Base-by-base conservation (phyloP, 2,329 filamentous ascomycete species). In the Davidsoniella australis region DNA sequence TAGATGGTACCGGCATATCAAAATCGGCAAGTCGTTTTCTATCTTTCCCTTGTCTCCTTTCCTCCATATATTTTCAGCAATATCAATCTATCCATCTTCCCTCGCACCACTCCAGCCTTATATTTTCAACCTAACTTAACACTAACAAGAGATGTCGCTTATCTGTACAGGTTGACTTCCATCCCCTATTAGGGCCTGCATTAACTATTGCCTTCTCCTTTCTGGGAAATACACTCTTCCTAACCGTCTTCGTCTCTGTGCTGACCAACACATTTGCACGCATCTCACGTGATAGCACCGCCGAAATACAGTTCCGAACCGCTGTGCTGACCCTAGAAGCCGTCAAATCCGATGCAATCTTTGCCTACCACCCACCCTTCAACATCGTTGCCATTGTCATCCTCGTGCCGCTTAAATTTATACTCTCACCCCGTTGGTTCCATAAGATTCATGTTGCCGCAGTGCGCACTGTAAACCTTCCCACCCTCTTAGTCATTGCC, bases 211-310 rank as follows among this genome's bases (percentile, higher is more conserved):
- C 82, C 14, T 93, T 91, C 61, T 81, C 85, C 1, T 91, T 91
- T 61, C 69, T 93, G 3, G 85, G 85, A 40, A 91, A 91, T 63
- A 91, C 84, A 0, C 72, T 91, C 49, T 93, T 91, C 65, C 71
- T 93, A n/a, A 91, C 85, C 2, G 86, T 93, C 54, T 71, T 91
- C 14, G 85, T 93, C 1, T 88, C 85, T 10, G 89, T 89, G 75
- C 72, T 93, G 9, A 84, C 79, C 54, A 87, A 86, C 58, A 91
- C 85, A 0, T 93, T 91, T 60, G 79, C 78, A 58, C 83, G 76
- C 54, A 85, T 91, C 48, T 81, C 82, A 5, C 67, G 71, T 48
- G 86, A 89, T 56, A 81, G 84, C 1, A 80, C 79, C 0, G 79
- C 83, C n/a, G 85, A 93, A 62, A 84, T 89, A 43, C 82, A 87